Evolutionary conservation across 331 rosid species (phyloP), one percentile per base, ranked within the genome.

Genomic region (Dryas integrifolia): DNA sequence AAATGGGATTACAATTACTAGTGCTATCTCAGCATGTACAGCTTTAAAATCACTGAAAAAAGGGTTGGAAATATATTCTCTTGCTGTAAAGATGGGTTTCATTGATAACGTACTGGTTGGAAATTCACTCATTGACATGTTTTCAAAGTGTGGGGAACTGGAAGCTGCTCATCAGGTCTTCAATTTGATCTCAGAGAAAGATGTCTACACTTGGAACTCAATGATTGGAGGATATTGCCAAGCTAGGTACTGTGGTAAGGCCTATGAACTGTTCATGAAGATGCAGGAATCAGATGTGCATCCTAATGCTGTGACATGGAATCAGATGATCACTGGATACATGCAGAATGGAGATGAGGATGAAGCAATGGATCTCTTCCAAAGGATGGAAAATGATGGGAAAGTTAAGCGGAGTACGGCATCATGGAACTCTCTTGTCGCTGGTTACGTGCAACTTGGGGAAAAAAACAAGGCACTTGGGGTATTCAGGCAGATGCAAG

Each of bases 191-290:
- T 56, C 74, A 24, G 88, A 81, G 55, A 89, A 85, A 82, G 98
- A 94, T 69, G 82, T 88, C 40, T 94, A 88, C 75, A 84, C 96
- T 77, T 94, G 98, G 98, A 94, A 94, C 81, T 82, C 97, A 13
- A 86, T 91, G 83, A 94, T 94, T 24, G 96, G 92, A 67, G 97
- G 96, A 50, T 89, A 89, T 80, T 86, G 88, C 82, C 96, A 88
- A 75, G 90, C 90, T 76, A 94, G 96, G 81, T 85, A 86, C 80
- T 88, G 91, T 73, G 86, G 98, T 50, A 89, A 89, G 85, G 98
- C 98, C 77, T 85, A 87, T 83, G 96, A 88, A 45, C 85, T 94
- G 59, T 84, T 94, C 74, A 77, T 80, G 90, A 82, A 83, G 80
- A 85, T 94, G 95, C 89, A 85, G 88, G 92, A 86, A 62, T 94